Evolutionary conservation across 2,329 filamentous ascomycete genomes (phyloP), one percentile per base, ranked within the genome.

Genomic region (Calonectria pseudoreteaudii): DNA sequence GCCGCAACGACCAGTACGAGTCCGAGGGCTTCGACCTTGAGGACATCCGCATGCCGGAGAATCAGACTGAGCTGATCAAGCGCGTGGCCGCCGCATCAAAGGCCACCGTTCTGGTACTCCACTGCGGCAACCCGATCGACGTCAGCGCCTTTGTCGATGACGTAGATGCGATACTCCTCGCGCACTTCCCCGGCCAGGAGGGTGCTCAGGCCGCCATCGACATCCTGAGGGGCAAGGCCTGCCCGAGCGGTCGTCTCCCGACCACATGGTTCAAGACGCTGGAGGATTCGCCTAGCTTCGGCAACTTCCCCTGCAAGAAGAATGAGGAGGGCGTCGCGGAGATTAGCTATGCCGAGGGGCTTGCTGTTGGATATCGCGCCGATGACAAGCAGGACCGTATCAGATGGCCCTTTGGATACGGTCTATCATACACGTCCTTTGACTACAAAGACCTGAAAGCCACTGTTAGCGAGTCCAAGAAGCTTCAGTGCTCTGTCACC

Each of bases 21-120:
- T 77, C 72, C 0, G 75, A 77, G 26, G 75, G 75, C 2, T 77
- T 76, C 16, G 75, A 76, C 10, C 58, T 77, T 18, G 74, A 74
- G 2, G 58, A 68, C 7, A 77, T 71, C 20, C 60, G 47, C n/a
- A 64, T 74, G 28, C 70, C 72, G 1, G 71, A 75, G 14, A 77
- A 71, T 36, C 74, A 77, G 41, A 28, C 53, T 3, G 49, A 34
- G 23, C 26, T 77, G 41, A 74, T 77, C 52, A 77, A 74, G 3
- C 58, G 47, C 8, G 74, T 77, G 0, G 64, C 75, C 6, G 71
- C 72, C 4, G 71, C 58, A 3, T 67, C 75, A 8, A 76, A 71
- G 16, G 65, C 66, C 13, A 76, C 75, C 0, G 58, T 71, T 18
- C 30, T 77, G 28, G 36, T 77, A 3, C 36, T 77, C 7, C 75